Conservation (phyloP, 805 yeast species). For the Ogataea pilisensis region DNA sequence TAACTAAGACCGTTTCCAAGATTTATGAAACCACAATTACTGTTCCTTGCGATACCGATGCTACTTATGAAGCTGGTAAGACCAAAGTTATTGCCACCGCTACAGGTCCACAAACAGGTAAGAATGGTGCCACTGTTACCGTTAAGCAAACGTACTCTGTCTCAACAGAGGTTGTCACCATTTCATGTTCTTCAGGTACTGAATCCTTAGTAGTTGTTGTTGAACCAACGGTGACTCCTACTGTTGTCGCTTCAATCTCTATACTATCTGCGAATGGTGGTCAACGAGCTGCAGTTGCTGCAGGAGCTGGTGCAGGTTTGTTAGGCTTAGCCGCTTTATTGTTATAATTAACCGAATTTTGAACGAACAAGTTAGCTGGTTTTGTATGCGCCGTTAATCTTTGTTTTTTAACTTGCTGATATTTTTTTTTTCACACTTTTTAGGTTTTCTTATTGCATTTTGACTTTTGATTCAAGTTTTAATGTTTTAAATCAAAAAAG, state of each 20-base stretch:
- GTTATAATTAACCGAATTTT: too few species aligned
- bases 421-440: too few species aligned
- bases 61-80: neutral
- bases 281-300: neutral
- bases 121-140: neutral
- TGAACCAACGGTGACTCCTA: neutral
- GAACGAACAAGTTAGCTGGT: too few species aligned
- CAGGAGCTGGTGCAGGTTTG: neutral
- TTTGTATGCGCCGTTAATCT: too few species aligned
- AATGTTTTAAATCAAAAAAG: too few species aligned
- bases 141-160: neutral
- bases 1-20: neutral
- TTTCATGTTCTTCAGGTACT: neutral
- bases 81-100: slow-evolving; percentile 1
- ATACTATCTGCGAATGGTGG: too few species aligned
- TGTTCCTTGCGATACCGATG: slow-evolving; percentile 1
- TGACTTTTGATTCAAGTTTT: too few species aligned
- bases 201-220: neutral
- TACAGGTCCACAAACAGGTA: neutral
- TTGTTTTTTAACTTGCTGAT: too few species aligned
- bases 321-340: neutral
- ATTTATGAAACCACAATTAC: neutral
- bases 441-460: too few species aligned
- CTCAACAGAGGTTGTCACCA: neutral
- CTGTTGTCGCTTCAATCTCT: neutral